Evolutionary conservation across 192 early-diverging fungal species (phyloP).

Genomic region (Entophlyctis luteolus): DNA sequence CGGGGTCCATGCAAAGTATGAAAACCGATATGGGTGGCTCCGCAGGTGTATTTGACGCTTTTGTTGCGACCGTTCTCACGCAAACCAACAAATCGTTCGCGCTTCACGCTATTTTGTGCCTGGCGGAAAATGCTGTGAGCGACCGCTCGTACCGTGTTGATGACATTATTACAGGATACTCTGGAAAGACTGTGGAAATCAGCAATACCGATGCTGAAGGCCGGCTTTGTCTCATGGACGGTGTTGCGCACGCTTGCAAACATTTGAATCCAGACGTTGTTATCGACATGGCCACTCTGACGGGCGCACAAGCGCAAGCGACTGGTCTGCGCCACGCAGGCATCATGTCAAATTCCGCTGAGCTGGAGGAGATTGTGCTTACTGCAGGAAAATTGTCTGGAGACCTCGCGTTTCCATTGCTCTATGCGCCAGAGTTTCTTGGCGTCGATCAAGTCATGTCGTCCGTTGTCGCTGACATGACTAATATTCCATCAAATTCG

Average conservation of each 20-base stretch:
- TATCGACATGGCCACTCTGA: slow-evolving; percentile 54
- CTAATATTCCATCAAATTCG: slow-evolving; percentile 34
- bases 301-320: slow-evolving; percentile 49
- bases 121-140: slow-evolving; percentile 51
- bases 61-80: slow-evolving; percentile 35
- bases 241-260: slow-evolving; percentile 49
- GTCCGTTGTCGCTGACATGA: slow-evolving; percentile 47
- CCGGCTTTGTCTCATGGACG: slow-evolving; percentile 44
- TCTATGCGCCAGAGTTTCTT: slow-evolving; percentile 28
- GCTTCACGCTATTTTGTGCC: slow-evolving; percentile 44
- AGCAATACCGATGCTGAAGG: slow-evolving; percentile 54
- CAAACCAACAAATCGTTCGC: neutral
- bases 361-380: slow-evolving; percentile 37
- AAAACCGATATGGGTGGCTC: slow-evolving; percentile 54
- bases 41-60: slow-evolving; percentile 45
- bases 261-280: slow-evolving; percentile 42
- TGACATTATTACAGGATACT: slow-evolving; percentile 45
- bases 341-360: slow-evolving; percentile 37
- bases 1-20: slow-evolving; percentile 32
- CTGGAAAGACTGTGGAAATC: slow-evolving; percentile 53
- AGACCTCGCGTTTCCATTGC: slow-evolving; percentile 41
- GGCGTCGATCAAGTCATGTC: slow-evolving; percentile 22
- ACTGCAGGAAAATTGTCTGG: slow-evolving; percentile 33
- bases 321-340: slow-evolving; percentile 49
- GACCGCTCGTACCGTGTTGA: slow-evolving; percentile 31